Percentiles rank a stretch among this genome's conserved stretches.
phyloP scores from a whole-genome alignment of 441 rosid genomes.

The Populus hybrid region DNA sequence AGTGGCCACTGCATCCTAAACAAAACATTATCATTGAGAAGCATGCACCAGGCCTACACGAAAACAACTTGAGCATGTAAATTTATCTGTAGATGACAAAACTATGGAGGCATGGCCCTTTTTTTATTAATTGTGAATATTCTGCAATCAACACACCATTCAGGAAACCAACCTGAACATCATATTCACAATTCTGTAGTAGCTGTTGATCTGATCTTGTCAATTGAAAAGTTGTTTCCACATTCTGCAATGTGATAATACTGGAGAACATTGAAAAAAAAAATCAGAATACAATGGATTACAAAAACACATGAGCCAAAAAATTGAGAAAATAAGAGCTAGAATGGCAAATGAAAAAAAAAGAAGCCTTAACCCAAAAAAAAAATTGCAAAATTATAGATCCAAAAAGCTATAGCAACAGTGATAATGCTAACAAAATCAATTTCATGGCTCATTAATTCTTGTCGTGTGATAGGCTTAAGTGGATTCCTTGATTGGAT shows the following conservation, averaged over 20 bases:
- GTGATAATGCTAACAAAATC: neutral
- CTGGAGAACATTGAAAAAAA: slow-evolving; percentile 38
- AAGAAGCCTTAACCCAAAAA: neutral
- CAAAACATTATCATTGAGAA: slow-evolving; percentile 73
- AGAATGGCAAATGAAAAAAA: neutral
- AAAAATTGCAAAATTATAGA: neutral
- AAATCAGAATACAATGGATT: slow-evolving; percentile 5
- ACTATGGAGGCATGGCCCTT: neutral
- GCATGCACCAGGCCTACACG: slow-evolving; percentile 87
- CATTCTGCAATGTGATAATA: slow-evolving; percentile 51
- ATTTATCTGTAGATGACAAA: neutral
- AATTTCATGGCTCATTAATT: neutral
- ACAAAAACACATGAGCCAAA: neutral
- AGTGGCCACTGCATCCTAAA: slow-evolving; percentile 95
- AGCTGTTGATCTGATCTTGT: slow-evolving; percentile 65
- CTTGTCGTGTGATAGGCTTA: neutral
- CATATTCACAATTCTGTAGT: slow-evolving; percentile 53
- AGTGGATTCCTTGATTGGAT: neutral
- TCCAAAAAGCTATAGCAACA: neutral
- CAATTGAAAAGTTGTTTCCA: slow-evolving; percentile 65
- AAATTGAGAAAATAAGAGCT: neutral
- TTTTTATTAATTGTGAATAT: neutral
- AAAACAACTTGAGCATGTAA: slow-evolving; percentile 10
- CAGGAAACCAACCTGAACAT: slow-evolving; percentile 60
- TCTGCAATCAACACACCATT: neutral